Conservation (phyloP, 306 rosid species). For the Pterocarpus macrocarpus region DNA sequence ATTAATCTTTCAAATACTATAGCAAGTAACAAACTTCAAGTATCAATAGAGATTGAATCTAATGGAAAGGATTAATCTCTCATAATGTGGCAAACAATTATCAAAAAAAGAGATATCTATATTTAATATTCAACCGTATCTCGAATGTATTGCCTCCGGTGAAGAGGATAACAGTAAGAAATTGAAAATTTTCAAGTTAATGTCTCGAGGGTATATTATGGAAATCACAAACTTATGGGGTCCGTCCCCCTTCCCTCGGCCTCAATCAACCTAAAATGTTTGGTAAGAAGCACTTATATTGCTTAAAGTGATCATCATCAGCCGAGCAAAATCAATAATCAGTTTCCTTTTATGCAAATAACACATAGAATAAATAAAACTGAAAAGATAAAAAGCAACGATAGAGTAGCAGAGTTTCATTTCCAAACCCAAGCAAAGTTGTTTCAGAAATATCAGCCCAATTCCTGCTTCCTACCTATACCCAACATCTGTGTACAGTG, state of each 20-base stretch:
- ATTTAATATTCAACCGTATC: no score
- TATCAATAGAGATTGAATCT: no score
- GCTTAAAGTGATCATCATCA: not conserved
- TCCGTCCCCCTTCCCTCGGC: not conserved
- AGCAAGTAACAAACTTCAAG: no score
- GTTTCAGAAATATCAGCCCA: conserved; percentile 9
- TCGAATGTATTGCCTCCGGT: no score
- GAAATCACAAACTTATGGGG: no score
- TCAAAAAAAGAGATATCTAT: no score
- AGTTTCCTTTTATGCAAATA: not conserved
- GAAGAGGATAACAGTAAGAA: no score
- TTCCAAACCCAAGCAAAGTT: conserved; percentile 42
- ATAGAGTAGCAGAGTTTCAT: conserved; percentile 21
- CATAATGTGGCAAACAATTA: no score
- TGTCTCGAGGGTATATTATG: no score
- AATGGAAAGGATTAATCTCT: no score
- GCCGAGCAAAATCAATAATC: conserved; percentile 6
- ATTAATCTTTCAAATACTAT: no score
- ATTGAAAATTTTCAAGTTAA: no score
- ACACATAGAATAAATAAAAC: not conserved
- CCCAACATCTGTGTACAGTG: conserved; percentile 35
- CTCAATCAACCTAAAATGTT: not conserved
- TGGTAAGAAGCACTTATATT: conserved; percentile 25
- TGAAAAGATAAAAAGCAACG: not conserved
- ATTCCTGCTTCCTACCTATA: not conserved